A percentile compares a stretch with the other conserved stretches of the same genome.
Evolutionary conservation across 441 rosid species (phyloP).

Genomic region (Monsonia emarginata): DNA sequence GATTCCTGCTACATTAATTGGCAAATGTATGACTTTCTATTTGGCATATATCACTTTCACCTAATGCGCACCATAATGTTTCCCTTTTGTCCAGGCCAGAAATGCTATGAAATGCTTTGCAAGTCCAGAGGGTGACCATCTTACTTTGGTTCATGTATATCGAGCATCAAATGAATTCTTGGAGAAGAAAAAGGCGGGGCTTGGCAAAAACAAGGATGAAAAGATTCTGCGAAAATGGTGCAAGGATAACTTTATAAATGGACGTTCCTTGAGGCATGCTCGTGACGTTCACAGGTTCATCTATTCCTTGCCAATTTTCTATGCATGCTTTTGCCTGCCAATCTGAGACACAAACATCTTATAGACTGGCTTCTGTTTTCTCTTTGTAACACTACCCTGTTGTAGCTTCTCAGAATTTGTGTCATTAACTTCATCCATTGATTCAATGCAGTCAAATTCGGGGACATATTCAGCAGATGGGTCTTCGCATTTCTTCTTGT

Average conservation of each 20-base stretch:
- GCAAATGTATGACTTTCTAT: conserved; percentile 5
- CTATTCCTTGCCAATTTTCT: conserved; percentile 6
- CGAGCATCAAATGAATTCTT: conserved; percentile 56
- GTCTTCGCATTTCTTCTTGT: conserved; percentile 60
- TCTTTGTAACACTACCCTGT: neutral
- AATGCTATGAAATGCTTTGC: conserved; percentile 58
- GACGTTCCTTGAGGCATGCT: conserved; percentile 71
- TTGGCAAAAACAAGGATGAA: conserved; percentile 32
- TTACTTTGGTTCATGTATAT: conserved; percentile 66
- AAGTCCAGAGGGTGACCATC: conserved; percentile 84
- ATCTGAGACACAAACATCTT: neutral
- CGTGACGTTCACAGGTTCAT: conserved; percentile 65
- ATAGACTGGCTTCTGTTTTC: neutral
- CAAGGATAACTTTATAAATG: conserved; percentile 61
- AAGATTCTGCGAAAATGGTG: conserved; percentile 80
- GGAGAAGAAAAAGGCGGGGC: conserved; percentile 40
- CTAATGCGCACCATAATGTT: conserved; percentile 5
- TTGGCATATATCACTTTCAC: conserved; percentile 4
- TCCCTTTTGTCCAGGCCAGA: conserved; percentile 45
- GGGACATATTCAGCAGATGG: conserved; percentile 65
- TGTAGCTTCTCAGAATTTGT: neutral
- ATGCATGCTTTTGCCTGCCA: neutral
- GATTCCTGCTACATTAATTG: neutral
- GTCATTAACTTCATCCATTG: conserved; percentile 11
- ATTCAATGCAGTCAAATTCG: conserved; percentile 63